Evolutionary conservation across 164 flowering plant genomes (phyloP), one percentile per base, ranked within the genome.

Genomic region (Nymphaea colorata): DNA sequence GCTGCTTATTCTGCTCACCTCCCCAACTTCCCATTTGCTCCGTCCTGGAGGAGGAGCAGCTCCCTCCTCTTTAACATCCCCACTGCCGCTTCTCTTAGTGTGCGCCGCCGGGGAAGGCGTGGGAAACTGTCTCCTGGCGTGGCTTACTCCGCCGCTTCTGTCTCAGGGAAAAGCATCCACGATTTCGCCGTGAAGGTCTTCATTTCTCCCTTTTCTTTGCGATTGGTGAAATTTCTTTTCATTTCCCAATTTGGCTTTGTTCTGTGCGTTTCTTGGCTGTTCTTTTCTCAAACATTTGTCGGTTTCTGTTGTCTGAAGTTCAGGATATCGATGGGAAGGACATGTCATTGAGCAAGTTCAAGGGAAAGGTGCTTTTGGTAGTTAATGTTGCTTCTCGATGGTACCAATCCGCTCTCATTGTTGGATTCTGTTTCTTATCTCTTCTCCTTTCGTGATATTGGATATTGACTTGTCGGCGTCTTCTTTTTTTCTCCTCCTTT

Each of bases 311-410:
- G 6, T 61, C 8, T 61, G 63, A n/a, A 36, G 11, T 2, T 61
- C 85, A 93, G 97, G 98, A 94, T 84, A 86, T 87, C 77, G 93
- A 87, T 67, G 85, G 86, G 53, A 85, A 89, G 71, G 91, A 86
- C 76, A 89, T 89, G 67, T 65, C 95, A 73, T 84, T 93, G 3
- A 75, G 83, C 79, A 89, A 86, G 73, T 93, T 87, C 76, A 91
- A 93, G 81, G 93, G 96, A 59, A 89, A 86, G 77, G 87, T 78
- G 74, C 87, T 88, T 5, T 76, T 93, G 83, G 80, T 93, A 69
- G 96, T 90, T 53, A 93, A 93, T 76, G 98, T 93, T 71, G 98
- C 98, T 71, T 93, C 93, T 60, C 81, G 65, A 87, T 93, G 98
- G 98, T 88, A 82, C 66, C 69, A 25, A 44, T 25, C 62, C 53